Evolutionary conservation across 1,139 yeast genomes (phyloP), one percentile per base, ranked within the genome.

Genomic region (Geotrichum reessii): DNA sequence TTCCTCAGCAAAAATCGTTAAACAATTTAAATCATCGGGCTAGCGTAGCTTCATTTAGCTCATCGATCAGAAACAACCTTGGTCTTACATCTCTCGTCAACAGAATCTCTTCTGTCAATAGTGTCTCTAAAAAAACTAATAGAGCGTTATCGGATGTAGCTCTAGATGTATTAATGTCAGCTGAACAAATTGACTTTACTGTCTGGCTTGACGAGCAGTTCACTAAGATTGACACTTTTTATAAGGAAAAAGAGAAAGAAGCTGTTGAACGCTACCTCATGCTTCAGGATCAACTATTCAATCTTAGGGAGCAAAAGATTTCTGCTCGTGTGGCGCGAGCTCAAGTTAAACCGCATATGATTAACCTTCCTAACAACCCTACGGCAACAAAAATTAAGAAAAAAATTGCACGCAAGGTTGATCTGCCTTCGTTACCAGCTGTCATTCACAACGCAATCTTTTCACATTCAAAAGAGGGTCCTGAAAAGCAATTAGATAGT

Each of bases 201-300:
- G 68, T 65, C 1, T 88, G 95, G 95, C 75, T 87, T 3, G 84
- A 86, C 57, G 60, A 65, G 0, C 84, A 88, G 67, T 74, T 85
- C 24, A 61, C 55, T 2, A 86, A 84, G 67, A 86, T 88, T 11
- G 84, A 87, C 53, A 59, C 50, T 0, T 88, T 88, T 67, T 88
- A 80, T 69, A 73, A 70, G 51, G 82, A 79, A 50, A 83, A 79
- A 65, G 95, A 87, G 66, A 76, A 76, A 37, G 86, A 83, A 48
- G 83, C 81, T 0, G 78, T 83, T 52, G 82, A 82, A 59, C 75
- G 92, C 61, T 85, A 81, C 64, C 72, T 83, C 17, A 69, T 85
- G 9, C 69, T 89, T 24, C 87, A 86, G 65, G 87, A 83, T 63
- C 96, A 88, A 69, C 69, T 89, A 52, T 79, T 79, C 62, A 85